Evolutionary conservation across 129 eudicot species (phyloP), one percentile per base, ranked within the genome.

Genomic region (Flaveria ramosissima): DNA sequence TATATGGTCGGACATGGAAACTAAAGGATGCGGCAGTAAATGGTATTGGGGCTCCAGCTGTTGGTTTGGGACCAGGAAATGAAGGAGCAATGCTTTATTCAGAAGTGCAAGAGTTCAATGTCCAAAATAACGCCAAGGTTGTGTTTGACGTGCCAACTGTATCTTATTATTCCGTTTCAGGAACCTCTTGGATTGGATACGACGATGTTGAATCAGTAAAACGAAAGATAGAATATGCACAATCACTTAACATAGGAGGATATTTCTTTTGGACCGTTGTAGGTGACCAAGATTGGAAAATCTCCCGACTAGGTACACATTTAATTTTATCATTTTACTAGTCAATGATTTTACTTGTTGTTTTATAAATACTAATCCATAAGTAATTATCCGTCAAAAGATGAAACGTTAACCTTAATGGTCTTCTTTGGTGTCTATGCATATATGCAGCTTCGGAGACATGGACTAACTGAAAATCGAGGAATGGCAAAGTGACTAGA

Each of bases 211-310:
- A 77, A 51, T 84, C 96, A 0, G 82, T 81, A 21, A 47, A 78
- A 1, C 42, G 53, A 6, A 92, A 92, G 76, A 64, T 87, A 7
- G 82, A 32, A 10, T 92, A 80, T 78, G 97, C 97, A 7, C 82
- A 74, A 61, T 68, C 73, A 7, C 89, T 82, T 17, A 76, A 84
- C 10, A 72, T 92, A 68, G 78, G 97, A 32, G 97, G 97, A 32
- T 87, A 92, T 76, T 92, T 89, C 85, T 89, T 92, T 77, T 92
- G 97, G 97, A 88, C 92, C 4, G 57, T 84, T 7, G 63, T 59
- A 41, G 85, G 83, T 14, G 97, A 92, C 67, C 88, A 85, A 41
- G 78, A 85, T 6, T 85, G 91, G 89, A 82, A 57, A 26, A 82
- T 92, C 43, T 87, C 97, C 2, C 83, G 43, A 81, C 73, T 71